Conservation (phyloP, 2,329 filamentous ascomycete genomes). For the Talaromyces albobiverticillius region DNA sequence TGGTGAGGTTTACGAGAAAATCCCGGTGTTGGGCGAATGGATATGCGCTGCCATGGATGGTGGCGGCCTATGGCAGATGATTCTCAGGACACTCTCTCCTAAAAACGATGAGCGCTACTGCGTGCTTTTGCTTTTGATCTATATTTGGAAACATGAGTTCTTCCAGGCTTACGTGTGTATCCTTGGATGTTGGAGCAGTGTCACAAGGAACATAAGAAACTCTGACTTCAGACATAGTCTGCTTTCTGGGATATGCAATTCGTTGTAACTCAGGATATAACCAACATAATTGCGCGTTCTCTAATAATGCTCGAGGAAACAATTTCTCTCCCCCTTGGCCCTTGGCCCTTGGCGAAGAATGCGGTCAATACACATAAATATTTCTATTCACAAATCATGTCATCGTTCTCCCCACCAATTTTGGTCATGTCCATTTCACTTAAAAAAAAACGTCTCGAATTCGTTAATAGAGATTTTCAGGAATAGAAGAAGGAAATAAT, state of each 20-base stretch:
- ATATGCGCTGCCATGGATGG: no score
- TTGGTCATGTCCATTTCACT: constrained; percentile 12
- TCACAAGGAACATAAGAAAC: no score
- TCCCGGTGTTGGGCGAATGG: no score
- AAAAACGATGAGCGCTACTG: no score
- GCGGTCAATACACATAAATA: background rate
- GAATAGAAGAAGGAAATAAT: background rate
- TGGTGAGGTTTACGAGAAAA: no score
- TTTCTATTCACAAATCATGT: constrained; percentile 10
- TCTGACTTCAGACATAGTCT: no score
- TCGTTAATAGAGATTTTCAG: constrained; percentile 7
- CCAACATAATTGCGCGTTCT: background rate
- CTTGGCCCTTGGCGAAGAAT: no score
- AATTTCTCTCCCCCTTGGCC: background rate
- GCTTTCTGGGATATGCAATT: background rate
- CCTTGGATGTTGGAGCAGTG: no score
- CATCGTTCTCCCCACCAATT: constrained; percentile 4
- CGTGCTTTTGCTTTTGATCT: background rate
- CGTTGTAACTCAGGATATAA: background rate
- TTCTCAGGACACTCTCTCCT: no score
- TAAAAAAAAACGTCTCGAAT: constrained; percentile 13
- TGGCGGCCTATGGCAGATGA: no score
- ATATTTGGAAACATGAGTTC: background rate
- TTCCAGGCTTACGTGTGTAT: no score
- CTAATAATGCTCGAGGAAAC: background rate